Base-by-base conservation (phyloP, 129 eudicot genomes). In the Cynara cardunculus region DNA sequence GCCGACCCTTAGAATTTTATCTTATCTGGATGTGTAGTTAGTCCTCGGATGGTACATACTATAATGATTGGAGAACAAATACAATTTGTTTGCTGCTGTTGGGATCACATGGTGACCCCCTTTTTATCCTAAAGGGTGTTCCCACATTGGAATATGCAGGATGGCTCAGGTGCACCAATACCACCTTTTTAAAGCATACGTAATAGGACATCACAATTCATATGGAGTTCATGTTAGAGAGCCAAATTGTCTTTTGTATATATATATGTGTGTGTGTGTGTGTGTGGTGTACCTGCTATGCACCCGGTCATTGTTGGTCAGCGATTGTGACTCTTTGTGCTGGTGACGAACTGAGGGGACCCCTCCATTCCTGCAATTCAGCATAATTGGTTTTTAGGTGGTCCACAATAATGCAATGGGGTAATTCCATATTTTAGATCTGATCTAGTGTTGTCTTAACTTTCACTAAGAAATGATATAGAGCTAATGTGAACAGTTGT, bases 41-140 rank as follows among this genome's bases (percentile, higher is more conserved):
- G 32, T 59, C 41, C 61, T 56, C 21, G 62, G 83, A 64, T 66
- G 34, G 74, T 74, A 69, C 76, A 69, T 69, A 30, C 28, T 77
- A 71, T 39, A 77, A 71, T 77, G 78, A 83, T 71, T 71, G 68
- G 32, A 32, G 74, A 28, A 78, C 75, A 70, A 62, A 27, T 71
- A 71, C 79, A 11, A 34, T 74, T 22, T 59, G 78, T 62, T 62
- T 34, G 32, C 78, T 73, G 86, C 84, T 78, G 78, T 61, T 68
- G 78, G 82, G 66, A 78, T 82, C 90, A 87, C 90, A 79, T 84
- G 80, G 79, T 79, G 85, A 79, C 62, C 81, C 76, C 76, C 75
- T 78, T 77, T 77, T 71, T 82, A 69, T 86, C 69, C 79, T 79
- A 71, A 73, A 69, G 71, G 31, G 76, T 78, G 81, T 68, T 59